Conservation (phyloP, 768 basidiomycete species). For the Boletus rubescentipes region DNA sequence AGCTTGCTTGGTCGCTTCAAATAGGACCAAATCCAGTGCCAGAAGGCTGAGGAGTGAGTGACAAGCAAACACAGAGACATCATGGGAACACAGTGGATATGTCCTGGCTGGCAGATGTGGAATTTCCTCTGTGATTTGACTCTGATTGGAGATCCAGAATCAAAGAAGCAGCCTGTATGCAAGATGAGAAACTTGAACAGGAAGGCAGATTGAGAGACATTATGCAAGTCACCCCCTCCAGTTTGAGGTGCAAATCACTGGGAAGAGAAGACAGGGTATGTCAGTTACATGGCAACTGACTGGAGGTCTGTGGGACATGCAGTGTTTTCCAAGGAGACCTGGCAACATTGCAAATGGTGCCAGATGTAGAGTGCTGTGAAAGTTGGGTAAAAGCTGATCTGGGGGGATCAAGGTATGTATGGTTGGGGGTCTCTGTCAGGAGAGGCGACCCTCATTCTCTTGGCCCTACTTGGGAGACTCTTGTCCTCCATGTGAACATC, state of each 20-base stretch:
- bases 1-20: too few relatives aligned
- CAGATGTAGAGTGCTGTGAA: constrained; percentile 21
- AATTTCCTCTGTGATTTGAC: constrained; percentile 17
- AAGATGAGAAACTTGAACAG: constrained; percentile 21
- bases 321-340: constrained; percentile 31
- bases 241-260: constrained; percentile 33
- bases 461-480: constrained; percentile 36
- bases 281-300: constrained; percentile 35
- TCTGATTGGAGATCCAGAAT: constrained; percentile 34
- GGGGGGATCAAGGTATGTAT: constrained; percentile 62
- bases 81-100: constrained; percentile 49
- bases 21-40: constrained; percentile 43
- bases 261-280: constrained; percentile 45
- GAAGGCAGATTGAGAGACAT: constrained; percentile 73
- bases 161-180: constrained; percentile 29
- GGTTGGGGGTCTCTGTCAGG: constrained; percentile 41
- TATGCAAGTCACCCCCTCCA: constrained; percentile 47
- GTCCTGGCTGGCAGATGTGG: constrained; percentile 33
- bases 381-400: constrained; percentile 39
- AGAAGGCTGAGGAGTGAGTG: constrained; percentile 68
- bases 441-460: constrained; percentile 55
- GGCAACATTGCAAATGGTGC: constrained; percentile 20
- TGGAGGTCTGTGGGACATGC: constrained; percentile 31
- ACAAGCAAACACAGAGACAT: constrained; percentile 57
- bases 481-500: constrained; percentile 32